Evolutionary conservation across 2,329 filamentous ascomycete species (phyloP), one percentile per base, ranked within the genome.

Genomic region (Arthrobotrys pseudoclavata): DNA sequence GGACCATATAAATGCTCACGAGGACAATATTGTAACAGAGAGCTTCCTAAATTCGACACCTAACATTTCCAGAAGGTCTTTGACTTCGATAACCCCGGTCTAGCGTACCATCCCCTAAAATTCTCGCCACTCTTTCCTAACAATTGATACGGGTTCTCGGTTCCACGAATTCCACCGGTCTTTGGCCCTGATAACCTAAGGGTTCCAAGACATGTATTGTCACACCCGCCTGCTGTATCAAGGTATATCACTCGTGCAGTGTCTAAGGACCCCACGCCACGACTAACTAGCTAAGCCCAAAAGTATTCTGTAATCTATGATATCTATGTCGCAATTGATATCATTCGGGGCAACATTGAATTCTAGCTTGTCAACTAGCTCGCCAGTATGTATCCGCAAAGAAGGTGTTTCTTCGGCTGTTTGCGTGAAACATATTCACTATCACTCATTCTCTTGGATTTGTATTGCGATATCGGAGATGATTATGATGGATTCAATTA

Each of bases 1-100:
- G 26, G 69, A 13, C 52, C 29, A 6, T 18, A 57, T 18, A 57
- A n/a, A 13, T 61, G 47, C 55, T 52, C 60, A 57, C 55, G 60
- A 34, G 55, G 57, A 31, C 47, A 62, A 34, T 40, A 37, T 60
- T 20, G 47, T 64, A 31, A 42, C 40, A 22, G 3, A 22, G 20
- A 77, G 45, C 67, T 77, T 77, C 74, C 68, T 67, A 60, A 68
- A 62, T 6, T 24, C n/a, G 50, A 50, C 67, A 77, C 74, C 67
- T 77, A 71, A 77, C 74, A 52, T 67, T 77, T 77, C 60, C 24
- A 77, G 74, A 70, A 77, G 74, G 74, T 77, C 42, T 67, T 45
- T 61, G 20, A 9, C 52, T 29, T 48, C 15, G 10, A 63, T 45
- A 48, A 53, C 29, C 37, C 37, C 48, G 37, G 60, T 12, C 29